Evolutionary conservation across 345 rosid genomes (phyloP), one percentile per base, ranked within the genome.

Genomic region (Citrus cavaleriei): DNA sequence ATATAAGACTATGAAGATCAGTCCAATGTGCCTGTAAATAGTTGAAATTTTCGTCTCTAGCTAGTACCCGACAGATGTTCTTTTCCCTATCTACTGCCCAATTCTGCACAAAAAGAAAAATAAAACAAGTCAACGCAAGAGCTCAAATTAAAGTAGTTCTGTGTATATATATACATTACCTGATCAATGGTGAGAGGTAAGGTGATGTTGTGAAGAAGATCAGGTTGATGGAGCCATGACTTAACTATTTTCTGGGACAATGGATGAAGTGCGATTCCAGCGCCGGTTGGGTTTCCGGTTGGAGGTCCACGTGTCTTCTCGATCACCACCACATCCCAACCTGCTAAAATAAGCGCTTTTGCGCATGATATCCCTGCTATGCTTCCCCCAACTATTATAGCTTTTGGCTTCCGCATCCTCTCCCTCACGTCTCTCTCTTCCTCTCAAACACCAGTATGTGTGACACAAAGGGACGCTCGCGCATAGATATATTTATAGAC

Each of bases 381-480:
- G 86, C 98, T 90, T 68, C 98, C 96, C 64, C 95, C 98, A 24
- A 89, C 88, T 1, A 90, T 87, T 66, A 90, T 79, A 21, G 88
- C 98, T 85, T 82, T 89, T 8, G 83, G 80, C 79, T 77, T 81
- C 82, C 66, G 57, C 80, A 32, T 46, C 72, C 57, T 32, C 78
- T 74, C 71, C 2, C 8, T 70, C 89, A 79, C 84, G 62, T 80
- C 59, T 79, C 55, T 27, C 14, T 10, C 49, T 10, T 8, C 10
- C 4, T 42, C 49, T 2, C 13, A 10, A 42, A 42, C 49, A 42
- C 49, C 40, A 0, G 14, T 42, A 10, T 42, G 49, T 2, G 14
- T 42, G 49, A 42, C 49, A 42, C 49, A 42, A 0, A 42, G 49
- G 0, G 13, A 10, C 12, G 49, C 13, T 10, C 46, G 46, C 12